phyloP scores from a whole-genome alignment of 495 filamentous ascomycete genomes.

The Penicillium coprophilum region DNA sequence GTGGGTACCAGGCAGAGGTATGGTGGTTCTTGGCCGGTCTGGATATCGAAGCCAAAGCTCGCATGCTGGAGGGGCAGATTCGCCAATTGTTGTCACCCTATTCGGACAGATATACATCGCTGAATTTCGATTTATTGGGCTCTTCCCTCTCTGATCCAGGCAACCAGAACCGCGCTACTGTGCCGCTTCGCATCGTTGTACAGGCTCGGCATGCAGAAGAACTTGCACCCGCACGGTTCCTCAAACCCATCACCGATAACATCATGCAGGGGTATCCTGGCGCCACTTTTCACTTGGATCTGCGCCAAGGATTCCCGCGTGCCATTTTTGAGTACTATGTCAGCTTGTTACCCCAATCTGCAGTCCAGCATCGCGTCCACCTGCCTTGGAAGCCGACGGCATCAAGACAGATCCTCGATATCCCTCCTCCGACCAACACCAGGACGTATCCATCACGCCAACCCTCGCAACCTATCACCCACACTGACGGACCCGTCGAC shows the following conservation, averaged over 20 bases:
- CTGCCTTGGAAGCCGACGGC: conserved; percentile 38
- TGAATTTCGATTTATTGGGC: conserved; percentile 40
- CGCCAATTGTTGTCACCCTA: conserved; percentile 23
- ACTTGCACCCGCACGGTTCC: conserved; percentile 32
- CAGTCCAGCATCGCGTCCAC: conserved; percentile 39
- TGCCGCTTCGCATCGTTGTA: conserved; percentile 39
- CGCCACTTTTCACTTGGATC: conserved; percentile 43
- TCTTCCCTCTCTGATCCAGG: conserved; percentile 27
- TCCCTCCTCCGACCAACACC: conserved; percentile 35
- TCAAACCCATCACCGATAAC: conserved; percentile 41
- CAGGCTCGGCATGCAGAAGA: conserved; percentile 38
- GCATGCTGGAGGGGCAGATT: conserved; percentile 42
- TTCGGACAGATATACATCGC: conserved; percentile 24
- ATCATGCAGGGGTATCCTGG: conserved; percentile 47
- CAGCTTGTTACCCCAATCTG: conserved; percentile 40
- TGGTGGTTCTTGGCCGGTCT: conserved; percentile 45
- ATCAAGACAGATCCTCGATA: conserved; percentile 25
- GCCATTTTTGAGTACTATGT: conserved; percentile 46
- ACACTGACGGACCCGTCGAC: conserved; percentile 15
- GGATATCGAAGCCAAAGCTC: conserved; percentile 47
- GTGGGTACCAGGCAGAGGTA: conserved; percentile 49
- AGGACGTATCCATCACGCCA: conserved; percentile 37
- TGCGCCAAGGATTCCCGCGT: conserved; percentile 39
- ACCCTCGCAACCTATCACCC: conserved; percentile 26
- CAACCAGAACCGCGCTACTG: conserved; percentile 41